Percentiles rank a stretch among this genome's conserved stretches.
These are phyloP conservation scores for Eucalyptus melliodora DNA, from an alignment of 345 rosid genomes.

Conservation along the genomic window DNA sequence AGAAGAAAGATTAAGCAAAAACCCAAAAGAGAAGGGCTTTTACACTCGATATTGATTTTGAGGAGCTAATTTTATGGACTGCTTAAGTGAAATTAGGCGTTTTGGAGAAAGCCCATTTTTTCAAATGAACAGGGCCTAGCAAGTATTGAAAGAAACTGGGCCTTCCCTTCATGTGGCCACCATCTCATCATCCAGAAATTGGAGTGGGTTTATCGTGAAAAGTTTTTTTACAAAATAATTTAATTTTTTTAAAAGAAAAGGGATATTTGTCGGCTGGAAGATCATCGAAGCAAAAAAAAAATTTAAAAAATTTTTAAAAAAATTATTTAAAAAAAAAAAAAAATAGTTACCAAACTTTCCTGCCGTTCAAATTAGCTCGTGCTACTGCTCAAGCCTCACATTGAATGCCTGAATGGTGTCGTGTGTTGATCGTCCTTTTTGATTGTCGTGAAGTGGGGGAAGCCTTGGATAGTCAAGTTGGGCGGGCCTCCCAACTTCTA, in stretches of 20 bases:
- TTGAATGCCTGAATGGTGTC: not conserved
- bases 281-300: not conserved
- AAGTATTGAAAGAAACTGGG: not conserved
- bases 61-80: not conserved
- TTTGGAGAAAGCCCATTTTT: not conserved
- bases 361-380: not conserved
- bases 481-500: not conserved
- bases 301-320: too few relatives aligned
- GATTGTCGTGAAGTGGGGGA: not conserved
- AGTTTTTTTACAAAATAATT: not conserved
- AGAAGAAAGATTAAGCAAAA: not conserved
- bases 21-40: not conserved
- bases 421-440: not conserved
- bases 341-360: not conserved
- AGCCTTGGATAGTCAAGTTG: not conserved
- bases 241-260: rapidly evolving
- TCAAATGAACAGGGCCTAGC: not conserved
- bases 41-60: not conserved
- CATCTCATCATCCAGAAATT: not conserved
- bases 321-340: too few relatives aligned
- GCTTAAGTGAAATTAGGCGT: not conserved
- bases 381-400: not conserved
- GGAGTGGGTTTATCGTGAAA: not conserved
- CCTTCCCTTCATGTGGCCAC: not conserved
- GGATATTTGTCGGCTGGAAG: not conserved